phyloP scores from a whole-genome alignment of 129 eudicot genomes.

The Daucus carota region DNA sequence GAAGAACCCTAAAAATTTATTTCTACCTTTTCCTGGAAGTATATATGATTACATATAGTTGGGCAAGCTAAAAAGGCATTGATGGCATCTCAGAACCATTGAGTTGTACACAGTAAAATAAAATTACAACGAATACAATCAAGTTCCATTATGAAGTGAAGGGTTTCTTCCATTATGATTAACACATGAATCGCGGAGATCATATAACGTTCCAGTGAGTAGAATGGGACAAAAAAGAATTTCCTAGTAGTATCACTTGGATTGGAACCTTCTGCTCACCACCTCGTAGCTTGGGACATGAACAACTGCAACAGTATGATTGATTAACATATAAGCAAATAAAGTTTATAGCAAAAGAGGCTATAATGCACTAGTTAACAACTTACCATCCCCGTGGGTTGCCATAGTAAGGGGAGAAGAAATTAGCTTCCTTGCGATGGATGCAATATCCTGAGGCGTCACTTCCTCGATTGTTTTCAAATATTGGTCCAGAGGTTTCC shows the following conservation, averaged over 20 bases:
- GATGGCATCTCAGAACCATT: constrained; percentile 11
- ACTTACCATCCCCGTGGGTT: constrained; percentile 84
- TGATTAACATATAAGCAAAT: neutral
- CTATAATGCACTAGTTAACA: neutral
- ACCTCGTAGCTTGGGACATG: constrained; percentile 69
- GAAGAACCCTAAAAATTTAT: neutral
- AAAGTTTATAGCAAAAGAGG: neutral
- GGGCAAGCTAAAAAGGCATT: neutral
- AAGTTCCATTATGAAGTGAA: constrained; percentile 8
- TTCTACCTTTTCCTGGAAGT: neutral
- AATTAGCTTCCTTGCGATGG: constrained; percentile 57
- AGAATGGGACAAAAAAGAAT: neutral
- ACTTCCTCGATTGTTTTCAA: constrained; percentile 69
- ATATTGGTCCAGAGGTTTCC: constrained; percentile 88
- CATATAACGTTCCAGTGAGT: neutral
- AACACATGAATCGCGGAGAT: constrained; percentile 9
- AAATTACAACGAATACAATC: constrained; percentile 31
- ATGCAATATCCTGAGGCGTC: constrained; percentile 56
- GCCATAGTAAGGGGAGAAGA: constrained; percentile 97
- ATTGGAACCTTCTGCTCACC: constrained; percentile 53
- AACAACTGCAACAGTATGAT: constrained; percentile 43
- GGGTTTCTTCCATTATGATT: constrained; percentile 10
- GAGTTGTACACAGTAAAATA: neutral
- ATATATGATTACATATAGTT: neutral
- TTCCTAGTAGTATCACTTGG: constrained; percentile 16